Evolutionary conservation across 257 asterid species (phyloP), one percentile per base, ranked within the genome.

Genomic region (Oldenlandia corymbosa): DNA sequence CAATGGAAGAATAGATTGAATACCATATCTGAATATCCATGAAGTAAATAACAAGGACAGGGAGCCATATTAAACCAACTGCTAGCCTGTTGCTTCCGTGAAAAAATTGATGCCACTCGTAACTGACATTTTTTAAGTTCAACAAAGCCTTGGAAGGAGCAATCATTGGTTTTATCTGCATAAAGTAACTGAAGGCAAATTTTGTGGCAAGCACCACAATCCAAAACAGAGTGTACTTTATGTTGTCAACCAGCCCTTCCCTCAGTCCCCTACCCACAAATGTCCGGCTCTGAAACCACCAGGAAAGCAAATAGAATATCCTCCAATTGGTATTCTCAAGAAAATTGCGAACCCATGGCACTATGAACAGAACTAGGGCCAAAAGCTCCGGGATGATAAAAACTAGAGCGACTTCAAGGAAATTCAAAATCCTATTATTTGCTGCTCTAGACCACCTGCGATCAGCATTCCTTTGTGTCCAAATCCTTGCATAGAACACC

Each of bases 1-100:
- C 88, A 65, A 93, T 77, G 12, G 99, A 80, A 30, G 99, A 93
- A 83, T 93, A 93, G 56, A 93, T 93, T 5, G 96, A 67, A 68
- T 93, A 93, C 99, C 99, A 93, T 62, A 93, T 93, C 76, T 90
- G 97, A 69, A 87, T 83, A 78, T 93, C 99, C 94, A 90, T 85
- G 5, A 93, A 86, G 85, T 93, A 93, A 48, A 93, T 87, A 82
- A 93, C 66, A 64, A 93, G 73, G 70, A 93, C 99, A 0, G 99
- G 99, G 68, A 87, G 86, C 99, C 99, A 93, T 69, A 93, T 55
- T 61, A 93, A 76, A 60, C 86, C 94, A 59, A 85, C 90, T n/a
- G 99, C 92, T 78, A 93, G 80, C 73, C 94, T 84, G 76, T 93
- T 93, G 75, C 97, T 89, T 73, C 77, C 53, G 52, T 27, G 50